These are phyloP conservation scores for Skeletonema menzelii DNA, from an alignment of 108 stramenopile species.

Conservation along the genomic window DNA sequence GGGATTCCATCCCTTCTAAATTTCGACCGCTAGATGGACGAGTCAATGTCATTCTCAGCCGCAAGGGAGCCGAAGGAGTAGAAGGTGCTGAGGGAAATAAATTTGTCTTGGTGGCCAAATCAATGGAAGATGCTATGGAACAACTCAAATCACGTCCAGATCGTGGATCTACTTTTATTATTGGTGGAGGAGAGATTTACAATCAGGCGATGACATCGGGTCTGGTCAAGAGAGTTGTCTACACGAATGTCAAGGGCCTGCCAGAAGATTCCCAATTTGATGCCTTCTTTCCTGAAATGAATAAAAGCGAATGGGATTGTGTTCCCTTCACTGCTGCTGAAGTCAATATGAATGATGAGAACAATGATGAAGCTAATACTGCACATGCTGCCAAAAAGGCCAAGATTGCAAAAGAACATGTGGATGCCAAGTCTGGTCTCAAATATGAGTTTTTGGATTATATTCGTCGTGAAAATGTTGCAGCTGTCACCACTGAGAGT, in stretches of 20 bases:
- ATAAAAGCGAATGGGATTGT: conserved; percentile 60
- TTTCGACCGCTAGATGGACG: conserved; percentile 93
- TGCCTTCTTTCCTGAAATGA: conserved; percentile 73
- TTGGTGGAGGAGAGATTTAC: conserved; percentile 95
- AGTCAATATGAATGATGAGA: conserved; percentile 13
- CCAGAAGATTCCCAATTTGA: conserved; percentile 69
- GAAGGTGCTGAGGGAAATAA: conserved; percentile 34
- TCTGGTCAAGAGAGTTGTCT: conserved; percentile 65
- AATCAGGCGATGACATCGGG: conserved; percentile 74
- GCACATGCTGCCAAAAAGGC: conserved; percentile 24
- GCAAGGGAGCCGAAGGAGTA: conserved; percentile 29
- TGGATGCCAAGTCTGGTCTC: conserved; percentile 58
- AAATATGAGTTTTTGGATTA: conserved; percentile 69
- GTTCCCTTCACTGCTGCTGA: conserved; percentile 29
- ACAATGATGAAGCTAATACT: conserved; percentile 7
- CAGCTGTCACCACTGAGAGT: conserved; percentile 4
- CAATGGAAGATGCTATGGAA: conserved; percentile 79
- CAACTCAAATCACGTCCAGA: conserved; percentile 52
- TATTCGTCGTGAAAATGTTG: conserved; percentile 26
- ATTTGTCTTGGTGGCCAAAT: conserved; percentile 72
- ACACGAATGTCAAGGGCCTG: conserved; percentile 66
- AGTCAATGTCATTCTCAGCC: conserved; percentile 92
- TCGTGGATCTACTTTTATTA: conserved; percentile 86
- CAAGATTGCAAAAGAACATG: conserved; percentile 33
- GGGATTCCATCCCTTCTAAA: conserved; percentile 93